These are phyloP conservation scores for Cutaneotrichosporon cyanovorans DNA, from an alignment of 1,284 basidiomycete genomes.

Conservation along the genomic window DNA sequence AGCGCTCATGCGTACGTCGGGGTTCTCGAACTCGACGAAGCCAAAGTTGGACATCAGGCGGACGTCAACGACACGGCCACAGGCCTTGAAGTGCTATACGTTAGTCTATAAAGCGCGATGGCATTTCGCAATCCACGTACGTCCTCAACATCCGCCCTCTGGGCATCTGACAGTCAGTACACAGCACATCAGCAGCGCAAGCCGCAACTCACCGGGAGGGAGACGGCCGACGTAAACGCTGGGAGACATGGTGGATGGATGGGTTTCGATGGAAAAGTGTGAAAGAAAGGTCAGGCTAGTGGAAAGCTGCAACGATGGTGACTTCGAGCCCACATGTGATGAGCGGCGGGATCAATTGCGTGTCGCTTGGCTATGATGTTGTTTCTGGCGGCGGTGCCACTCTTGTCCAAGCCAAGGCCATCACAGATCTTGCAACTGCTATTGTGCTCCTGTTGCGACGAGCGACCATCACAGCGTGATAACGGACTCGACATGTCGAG, in stretches of 20 bases:
- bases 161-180: constrained; percentile 19
- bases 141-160: constrained; percentile 35
- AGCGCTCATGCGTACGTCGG: constrained; percentile 50
- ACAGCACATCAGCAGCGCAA: background rate
- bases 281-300: background rate
- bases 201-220: constrained; percentile 29
- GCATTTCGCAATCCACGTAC: constrained; percentile 18
- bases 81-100: constrained; percentile 71
- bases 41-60: constrained; percentile 93
- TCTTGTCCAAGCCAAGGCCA: no score
- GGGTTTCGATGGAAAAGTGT: background rate
- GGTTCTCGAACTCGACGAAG: constrained; percentile 85
- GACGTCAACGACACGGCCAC: constrained; percentile 78
- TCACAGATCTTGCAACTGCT: no score
- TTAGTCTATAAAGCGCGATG: background rate
- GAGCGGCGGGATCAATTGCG: no score
- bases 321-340: no score
- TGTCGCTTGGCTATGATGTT: no score
- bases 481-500: no score
- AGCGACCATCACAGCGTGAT: no score
- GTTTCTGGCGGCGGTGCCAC: no score
- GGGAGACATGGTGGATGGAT: constrained; percentile 7
- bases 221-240: constrained; percentile 41
- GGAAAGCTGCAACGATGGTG: background rate
- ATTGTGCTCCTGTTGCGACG: no score